These are phyloP conservation scores for Thalia dealbata DNA, from an alignment of 176 grass and related monocot genomes.

Conservation along the genomic window DNA sequence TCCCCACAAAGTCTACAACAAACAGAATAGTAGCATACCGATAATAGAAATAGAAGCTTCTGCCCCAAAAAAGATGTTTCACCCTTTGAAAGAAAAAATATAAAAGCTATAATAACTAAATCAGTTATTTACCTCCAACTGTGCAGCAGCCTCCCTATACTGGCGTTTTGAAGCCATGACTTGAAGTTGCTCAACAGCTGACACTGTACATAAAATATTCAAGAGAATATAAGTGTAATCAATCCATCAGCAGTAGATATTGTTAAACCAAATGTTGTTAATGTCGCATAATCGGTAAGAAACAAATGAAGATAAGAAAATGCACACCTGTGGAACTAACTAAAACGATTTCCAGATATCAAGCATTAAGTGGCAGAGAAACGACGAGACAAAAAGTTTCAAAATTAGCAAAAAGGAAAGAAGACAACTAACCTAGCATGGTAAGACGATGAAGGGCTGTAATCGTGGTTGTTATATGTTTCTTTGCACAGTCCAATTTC, in stretches of 20 bases:
- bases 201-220: conserved; percentile 38
- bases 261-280: not conserved
- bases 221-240: not conserved
- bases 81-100: not conserved
- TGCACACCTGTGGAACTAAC: not conserved
- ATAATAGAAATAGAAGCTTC: not conserved
- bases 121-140: conserved; percentile 62
- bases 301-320: not conserved
- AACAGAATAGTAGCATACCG: not conserved
- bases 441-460: conserved; percentile 95
- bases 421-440: conserved; percentile 68
- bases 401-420: not conserved
- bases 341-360: not conserved
- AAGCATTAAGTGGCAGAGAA: not conserved
- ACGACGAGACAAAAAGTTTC: not conserved
- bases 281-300: not conserved
- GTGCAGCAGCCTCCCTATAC: conserved; percentile 95
- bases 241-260: not conserved
- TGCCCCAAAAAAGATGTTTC: not conserved
- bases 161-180: conserved; percentile 98
- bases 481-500: conserved; percentile 92
- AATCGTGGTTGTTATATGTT: conserved; percentile 97
- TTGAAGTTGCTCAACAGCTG: conserved; percentile 96
- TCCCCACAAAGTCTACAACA: not conserved
- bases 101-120: not conserved